Percentiles rank a stretch among this genome's conserved stretches.
phyloP scores from a whole-genome alignment of 768 basidiomycete genomes.

The Hydnomerulius pinastri region DNA sequence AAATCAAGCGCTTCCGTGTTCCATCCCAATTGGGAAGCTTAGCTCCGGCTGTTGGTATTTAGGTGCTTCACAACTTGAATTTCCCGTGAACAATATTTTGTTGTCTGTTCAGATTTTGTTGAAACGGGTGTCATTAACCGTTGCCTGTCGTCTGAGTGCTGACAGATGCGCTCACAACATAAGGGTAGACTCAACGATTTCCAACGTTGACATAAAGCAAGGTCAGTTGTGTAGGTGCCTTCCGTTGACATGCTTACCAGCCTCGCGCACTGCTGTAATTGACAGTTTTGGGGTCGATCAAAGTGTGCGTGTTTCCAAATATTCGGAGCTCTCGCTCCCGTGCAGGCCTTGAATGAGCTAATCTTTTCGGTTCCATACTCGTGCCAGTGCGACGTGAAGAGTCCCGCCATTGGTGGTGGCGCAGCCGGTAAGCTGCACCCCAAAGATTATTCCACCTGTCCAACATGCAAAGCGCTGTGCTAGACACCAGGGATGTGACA shows the following conservation, averaged over 20 bases:
- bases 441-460: no score
- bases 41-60: no score
- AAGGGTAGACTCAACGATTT: conserved; percentile 11
- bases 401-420: no score
- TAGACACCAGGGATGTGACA: conserved; percentile 2
- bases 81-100: conserved; percentile 2
- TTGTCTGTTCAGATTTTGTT: neutral
- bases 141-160: neutral
- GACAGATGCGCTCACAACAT: conserved; percentile 7
- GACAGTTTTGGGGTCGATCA: conserved; percentile 36
- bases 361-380: no score
- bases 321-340: neutral
- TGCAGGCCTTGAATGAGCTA: no score
- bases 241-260: conserved; percentile 13
- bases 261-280: conserved; percentile 23
- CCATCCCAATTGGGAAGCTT: conserved; percentile 9
- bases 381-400: no score
- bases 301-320: conserved; percentile 9
- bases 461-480: conserved; percentile 9
- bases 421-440: no score
- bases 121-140: neutral
- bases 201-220: conserved; percentile 30
- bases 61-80: no score
- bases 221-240: neutral
- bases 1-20: conserved; percentile 15